These are phyloP conservation scores for Phalaenopsis aphrodite DNA, from an alignment of 106 monocot species.

Conservation along the genomic window DNA sequence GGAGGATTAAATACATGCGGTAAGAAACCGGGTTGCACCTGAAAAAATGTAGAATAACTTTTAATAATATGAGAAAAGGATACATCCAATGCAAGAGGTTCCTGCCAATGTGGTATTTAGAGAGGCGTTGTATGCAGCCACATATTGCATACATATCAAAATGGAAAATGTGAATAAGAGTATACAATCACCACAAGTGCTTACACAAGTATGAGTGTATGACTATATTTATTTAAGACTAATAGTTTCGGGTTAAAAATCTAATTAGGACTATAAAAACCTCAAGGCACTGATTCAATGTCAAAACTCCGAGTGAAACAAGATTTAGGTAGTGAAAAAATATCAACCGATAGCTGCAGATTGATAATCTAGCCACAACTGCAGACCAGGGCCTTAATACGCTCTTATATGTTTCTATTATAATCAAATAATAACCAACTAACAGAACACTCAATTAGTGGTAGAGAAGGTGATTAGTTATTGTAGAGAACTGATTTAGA, in stretches of 20 bases:
- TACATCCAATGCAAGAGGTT: neutral
- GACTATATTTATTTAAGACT: neutral
- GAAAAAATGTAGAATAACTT: constrained; percentile 5
- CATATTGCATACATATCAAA: neutral
- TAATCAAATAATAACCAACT: neutral
- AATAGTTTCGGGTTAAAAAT: neutral
- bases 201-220: neutral
- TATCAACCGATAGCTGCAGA: neutral
- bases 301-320: neutral
- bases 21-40: constrained; percentile 49
- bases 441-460: neutral
- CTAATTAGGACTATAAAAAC: neutral
- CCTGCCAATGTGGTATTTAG: neutral
- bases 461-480: neutral
- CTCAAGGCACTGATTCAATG: neutral
- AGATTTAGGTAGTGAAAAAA: neutral
- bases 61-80: neutral
- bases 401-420: neutral
- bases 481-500: too few relatives aligned
- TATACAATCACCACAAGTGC: neutral
- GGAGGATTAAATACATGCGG: constrained; percentile 52
- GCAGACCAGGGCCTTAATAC: neutral
- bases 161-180: neutral
- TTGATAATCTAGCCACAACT: neutral
- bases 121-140: neutral